phyloP scores from a whole-genome alignment of 208 protist species.

The Trypanosoma lewisi region DNA sequence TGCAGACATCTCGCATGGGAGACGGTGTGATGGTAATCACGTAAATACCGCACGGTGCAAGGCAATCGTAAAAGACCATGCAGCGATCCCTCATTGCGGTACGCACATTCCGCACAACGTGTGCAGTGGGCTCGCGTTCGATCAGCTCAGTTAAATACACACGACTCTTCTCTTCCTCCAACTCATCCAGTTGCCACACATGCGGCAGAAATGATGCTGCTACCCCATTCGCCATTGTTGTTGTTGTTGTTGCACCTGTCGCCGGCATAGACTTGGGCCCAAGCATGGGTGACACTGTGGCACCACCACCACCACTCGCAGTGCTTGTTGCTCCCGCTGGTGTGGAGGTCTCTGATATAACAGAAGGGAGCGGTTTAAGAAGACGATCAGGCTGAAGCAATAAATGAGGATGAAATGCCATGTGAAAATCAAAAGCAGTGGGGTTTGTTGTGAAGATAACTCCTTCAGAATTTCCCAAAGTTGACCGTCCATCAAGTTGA shows the following conservation, averaged over 20 bases:
- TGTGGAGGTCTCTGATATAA: not conserved
- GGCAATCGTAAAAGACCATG: slow-evolving; percentile 84
- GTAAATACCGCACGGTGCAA: slow-evolving; percentile 54
- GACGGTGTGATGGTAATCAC: slow-evolving; percentile 49
- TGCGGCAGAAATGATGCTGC: slow-evolving; percentile 16
- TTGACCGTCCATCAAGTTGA: slow-evolving; percentile 25
- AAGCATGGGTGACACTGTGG: not conserved
- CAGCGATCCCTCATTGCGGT: slow-evolving; percentile 64
- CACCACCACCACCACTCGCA: not conserved
- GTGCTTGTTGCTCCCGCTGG: not conserved
- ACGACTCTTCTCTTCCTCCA: slow-evolving; percentile 46
- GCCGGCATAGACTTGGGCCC: not conserved
- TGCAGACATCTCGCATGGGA: slow-evolving; percentile 30
- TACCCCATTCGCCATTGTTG: not conserved
- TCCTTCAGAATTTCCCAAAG: slow-evolving; percentile 27
- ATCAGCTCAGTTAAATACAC: slow-evolving; percentile 72
- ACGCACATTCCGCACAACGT: slow-evolving; percentile 67
- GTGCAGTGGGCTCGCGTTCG: slow-evolving; percentile 76
- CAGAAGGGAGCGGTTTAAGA: slow-evolving; percentile 1
- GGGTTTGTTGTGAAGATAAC: slow-evolving; percentile 54
- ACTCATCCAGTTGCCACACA: slow-evolving; percentile 76
- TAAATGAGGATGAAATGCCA: slow-evolving; percentile 71
- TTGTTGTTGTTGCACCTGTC: too few relatives aligned
- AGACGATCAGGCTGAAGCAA: slow-evolving; percentile 57
- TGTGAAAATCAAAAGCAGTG: slow-evolving; percentile 62